Base-by-base conservation (phyloP, 495 filamentous ascomycete genomes). In the Penicillium bialowiezense region DNA sequence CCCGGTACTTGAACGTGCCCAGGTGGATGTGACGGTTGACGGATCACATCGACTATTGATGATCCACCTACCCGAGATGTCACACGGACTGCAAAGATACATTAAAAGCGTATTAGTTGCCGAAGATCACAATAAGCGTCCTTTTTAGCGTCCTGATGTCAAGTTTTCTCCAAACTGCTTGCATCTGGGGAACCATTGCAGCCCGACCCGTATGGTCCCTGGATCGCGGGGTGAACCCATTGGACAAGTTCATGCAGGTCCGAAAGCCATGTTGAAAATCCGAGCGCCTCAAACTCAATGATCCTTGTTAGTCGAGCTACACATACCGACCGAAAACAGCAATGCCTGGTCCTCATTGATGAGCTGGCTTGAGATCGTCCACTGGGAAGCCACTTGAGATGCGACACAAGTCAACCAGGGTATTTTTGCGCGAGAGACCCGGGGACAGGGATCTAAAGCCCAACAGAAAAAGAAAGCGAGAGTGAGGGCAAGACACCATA, bases 281-380 rank as follows among this genome's bases (percentile, higher is more conserved):
- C n/a, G 32, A 18, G 33, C 20, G n/a, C n/a, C n/a, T 6, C 5
- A 14, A 18, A 24, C 19, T 8, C 9, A 7, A 24, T 21, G 15
- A 24, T 24, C 20, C 29, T 34, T 45, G 14, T 18, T 17, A 1
- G 43, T 31, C 32, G 35, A 45, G 43, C 19, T 4, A 14, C 23
- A 26, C 20, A 15, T 32, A 26, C 26, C 15, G 23, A 3, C 24
- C 26, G 35, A n/a, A 36, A 37, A 28, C 42, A 55, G 51, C 44
- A 21, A 41, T 48, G 28, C 19, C 35, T 31, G 36, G 17, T 40
- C 36, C 13, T 41, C 41, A 46, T 35, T 18, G 35, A 39, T 38
- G 5, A 10, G 12, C 3, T 32, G 7, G 29, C 29, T 32, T 3
- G 10, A 32, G 29, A 13, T 13, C 29, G 10, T 32, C 29, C 12